Percentiles rank a stretch among this genome's conserved stretches.
phyloP scores from a whole-genome alignment of 352 stramenopile genomes.

The Pythium volutum region DNA sequence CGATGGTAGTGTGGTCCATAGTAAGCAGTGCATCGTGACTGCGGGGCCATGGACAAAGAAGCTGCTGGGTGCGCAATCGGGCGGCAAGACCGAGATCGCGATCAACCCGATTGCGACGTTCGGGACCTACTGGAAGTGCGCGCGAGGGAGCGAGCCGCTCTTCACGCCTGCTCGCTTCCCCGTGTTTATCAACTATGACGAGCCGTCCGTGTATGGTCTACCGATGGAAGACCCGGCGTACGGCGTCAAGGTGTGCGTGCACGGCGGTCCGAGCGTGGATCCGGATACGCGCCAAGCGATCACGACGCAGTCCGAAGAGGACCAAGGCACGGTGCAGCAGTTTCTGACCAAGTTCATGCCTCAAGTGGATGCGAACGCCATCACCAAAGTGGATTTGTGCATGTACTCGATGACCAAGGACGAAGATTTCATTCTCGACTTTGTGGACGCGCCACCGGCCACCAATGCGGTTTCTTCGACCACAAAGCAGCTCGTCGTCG shows the following conservation, averaged over 20 bases:
- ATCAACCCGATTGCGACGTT: conserved; percentile 63
- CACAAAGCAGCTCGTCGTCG: conserved; percentile 57
- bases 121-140: conserved; percentile 59
- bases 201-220: conserved; percentile 50
- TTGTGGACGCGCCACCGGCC: conserved; percentile 22
- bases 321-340: conserved; percentile 26
- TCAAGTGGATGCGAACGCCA: conserved; percentile 39
- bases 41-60: conserved; percentile 54
- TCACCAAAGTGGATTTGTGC: conserved; percentile 53
- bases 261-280: conserved; percentile 48
- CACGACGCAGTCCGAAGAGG: conserved; percentile 24
- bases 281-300: conserved; percentile 39
- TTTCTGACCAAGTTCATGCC: conserved; percentile 51
- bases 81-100: conserved; percentile 26
- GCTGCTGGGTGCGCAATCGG: conserved; percentile 26
- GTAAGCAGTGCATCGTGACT: conserved; percentile 52
- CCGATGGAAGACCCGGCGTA: conserved; percentile 37
- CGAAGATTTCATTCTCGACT: conserved; percentile 74
- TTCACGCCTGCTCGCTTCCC: conserved; percentile 49
- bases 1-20: conserved; percentile 25
- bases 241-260: conserved; percentile 76
- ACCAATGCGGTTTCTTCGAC: conserved; percentile 1
- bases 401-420: conserved; percentile 86
- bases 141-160: conserved; percentile 27
- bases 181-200: conserved; percentile 66